Evolutionary conservation across 768 basidiomycete genomes (phyloP).

Genomic region (Amanita thiersii): DNA sequence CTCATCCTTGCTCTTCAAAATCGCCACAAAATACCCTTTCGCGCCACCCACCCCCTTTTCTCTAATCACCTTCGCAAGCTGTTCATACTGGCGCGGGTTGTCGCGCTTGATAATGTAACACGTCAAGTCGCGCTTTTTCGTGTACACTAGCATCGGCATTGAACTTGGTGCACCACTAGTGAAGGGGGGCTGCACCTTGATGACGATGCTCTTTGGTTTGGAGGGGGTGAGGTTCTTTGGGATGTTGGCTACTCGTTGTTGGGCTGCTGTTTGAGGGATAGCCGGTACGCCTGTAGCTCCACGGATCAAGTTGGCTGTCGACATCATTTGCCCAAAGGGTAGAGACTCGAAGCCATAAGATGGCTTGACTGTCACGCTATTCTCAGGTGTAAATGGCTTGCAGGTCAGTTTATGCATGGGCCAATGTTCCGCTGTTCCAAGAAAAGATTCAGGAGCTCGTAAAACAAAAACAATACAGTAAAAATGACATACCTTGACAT

Average conservation of each 20-base stretch:
- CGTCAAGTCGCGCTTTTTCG: conserved; percentile 44
- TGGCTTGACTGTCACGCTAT: conserved; percentile 40
- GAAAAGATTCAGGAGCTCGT: neutral
- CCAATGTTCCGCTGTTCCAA: conserved; percentile 37
- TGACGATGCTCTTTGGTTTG: conserved; percentile 31
- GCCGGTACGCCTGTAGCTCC: conserved; percentile 19
- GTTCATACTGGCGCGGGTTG: conserved; percentile 29
- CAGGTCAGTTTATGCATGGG: conserved; percentile 38
- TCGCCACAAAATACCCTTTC: conserved; percentile 51
- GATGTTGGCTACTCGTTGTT: conserved; percentile 16
- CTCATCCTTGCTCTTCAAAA: conserved; percentile 36
- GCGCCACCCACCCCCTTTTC: conserved; percentile 30
- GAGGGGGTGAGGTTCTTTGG: conserved; percentile 11
- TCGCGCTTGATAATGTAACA: conserved; percentile 29
- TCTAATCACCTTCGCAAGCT: conserved; percentile 28
- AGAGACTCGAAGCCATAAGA: too few species aligned
- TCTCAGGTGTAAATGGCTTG: conserved; percentile 31
- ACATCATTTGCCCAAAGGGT: conserved; percentile 8
- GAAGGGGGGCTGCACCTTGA: conserved; percentile 48
- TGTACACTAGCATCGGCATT: conserved; percentile 36
- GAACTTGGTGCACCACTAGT: conserved; percentile 4
- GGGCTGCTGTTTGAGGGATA: conserved; percentile 11
- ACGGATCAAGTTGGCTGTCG: conserved; percentile 23
- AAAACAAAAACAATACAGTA: neutral
- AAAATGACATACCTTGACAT: conserved; percentile 41